Conservation (phyloP, 306 rosid species). For the Dalbergia cochinchinensis region DNA sequence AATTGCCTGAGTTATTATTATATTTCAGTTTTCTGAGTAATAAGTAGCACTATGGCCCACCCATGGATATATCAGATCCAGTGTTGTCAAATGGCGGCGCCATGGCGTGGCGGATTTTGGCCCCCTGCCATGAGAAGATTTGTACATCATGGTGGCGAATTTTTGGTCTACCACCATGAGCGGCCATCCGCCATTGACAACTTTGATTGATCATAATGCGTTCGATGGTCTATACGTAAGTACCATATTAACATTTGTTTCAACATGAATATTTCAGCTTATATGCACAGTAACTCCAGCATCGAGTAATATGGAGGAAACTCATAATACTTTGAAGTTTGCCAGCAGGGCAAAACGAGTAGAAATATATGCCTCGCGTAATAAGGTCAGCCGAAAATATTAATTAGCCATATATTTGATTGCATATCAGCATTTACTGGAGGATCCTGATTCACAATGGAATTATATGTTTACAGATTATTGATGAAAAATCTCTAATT, state of each 20-base stretch:
- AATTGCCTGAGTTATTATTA: slow-evolving; percentile 21
- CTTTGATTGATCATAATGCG: not conserved
- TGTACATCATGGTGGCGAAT: too few relatives aligned
- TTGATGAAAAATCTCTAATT: slow-evolving; percentile 96
- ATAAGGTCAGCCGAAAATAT: slow-evolving; percentile 70
- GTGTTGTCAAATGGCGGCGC: too few relatives aligned
- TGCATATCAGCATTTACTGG: slow-evolving; percentile 26
- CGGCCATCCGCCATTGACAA: too few relatives aligned
- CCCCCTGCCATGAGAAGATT: too few relatives aligned
- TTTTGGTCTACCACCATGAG: too few relatives aligned
- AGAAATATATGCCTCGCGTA: slow-evolving; percentile 95
- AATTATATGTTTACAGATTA: slow-evolving; percentile 70
- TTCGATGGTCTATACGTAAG: slow-evolving; percentile 1
- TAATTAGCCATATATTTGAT: slow-evolving; percentile 20
- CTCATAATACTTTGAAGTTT: slow-evolving; percentile 98
- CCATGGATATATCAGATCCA: slow-evolving; percentile 27
- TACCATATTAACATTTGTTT: slow-evolving; percentile 37
- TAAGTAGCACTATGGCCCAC: not conserved
- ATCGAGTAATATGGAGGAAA: slow-evolving; percentile 98
- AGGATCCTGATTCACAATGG: slow-evolving; percentile 34
- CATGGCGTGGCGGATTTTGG: too few relatives aligned
- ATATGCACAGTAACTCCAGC: slow-evolving; percentile 99
- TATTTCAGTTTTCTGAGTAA: not conserved
- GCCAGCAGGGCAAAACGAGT: slow-evolving; percentile 99
- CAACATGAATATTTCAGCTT: slow-evolving; percentile 69